Base-by-base conservation (phyloP, 2,329 filamentous ascomycete genomes). In the Diplodia corticola region DNA sequence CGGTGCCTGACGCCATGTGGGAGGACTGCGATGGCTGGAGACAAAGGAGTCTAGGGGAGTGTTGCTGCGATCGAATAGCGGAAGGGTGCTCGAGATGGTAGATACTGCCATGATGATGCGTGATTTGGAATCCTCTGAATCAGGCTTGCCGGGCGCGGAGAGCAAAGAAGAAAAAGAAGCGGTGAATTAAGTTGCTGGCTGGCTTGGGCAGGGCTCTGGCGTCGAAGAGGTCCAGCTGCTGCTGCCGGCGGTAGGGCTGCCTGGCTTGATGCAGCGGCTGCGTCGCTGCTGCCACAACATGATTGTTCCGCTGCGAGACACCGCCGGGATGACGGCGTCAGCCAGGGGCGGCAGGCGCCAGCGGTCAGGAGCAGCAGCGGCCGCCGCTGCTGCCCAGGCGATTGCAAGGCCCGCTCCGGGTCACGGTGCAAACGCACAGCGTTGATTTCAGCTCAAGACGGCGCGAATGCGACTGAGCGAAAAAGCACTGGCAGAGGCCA, bases 61-160 rank as follows among this genome's bases (percentile, higher is more conserved):
- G 54, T 66, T 66, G 64, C 64, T 66, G 33, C 55, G 64, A 54
- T 66, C 55, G 48, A 40, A 63, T 48, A 66, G 49, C 9, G 64
- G 64, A 48, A 20, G 64, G 15, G 46, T 61, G 33, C 35, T 61
- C 13, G 35, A 46, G 49, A 49, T 37, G 64, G 53, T 57, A 51
- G 53, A 60, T 63, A 57, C 35, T 63, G 64, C 57, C 64, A 66
- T 66, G 64, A 15, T 63, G 35, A 66, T 30, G 50, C 20, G 37
- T 17, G 50, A 48, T 54, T 48, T 65, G 63, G 30, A 65, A 65
- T 49, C 26, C 28, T 54, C 33, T 65, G 63, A 49, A 55, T 65
- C 63, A 65, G 63, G 63, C 63, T 46, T 65, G 51, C 63, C 40
- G 40, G 37, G n/a, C 40, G 40, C 40, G 40, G 40, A 24, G 55